Evolutionary conservation across 148 eudicot species (phyloP), one percentile per base, ranked within the genome.

Genomic region (Camellia sinensis): DNA sequence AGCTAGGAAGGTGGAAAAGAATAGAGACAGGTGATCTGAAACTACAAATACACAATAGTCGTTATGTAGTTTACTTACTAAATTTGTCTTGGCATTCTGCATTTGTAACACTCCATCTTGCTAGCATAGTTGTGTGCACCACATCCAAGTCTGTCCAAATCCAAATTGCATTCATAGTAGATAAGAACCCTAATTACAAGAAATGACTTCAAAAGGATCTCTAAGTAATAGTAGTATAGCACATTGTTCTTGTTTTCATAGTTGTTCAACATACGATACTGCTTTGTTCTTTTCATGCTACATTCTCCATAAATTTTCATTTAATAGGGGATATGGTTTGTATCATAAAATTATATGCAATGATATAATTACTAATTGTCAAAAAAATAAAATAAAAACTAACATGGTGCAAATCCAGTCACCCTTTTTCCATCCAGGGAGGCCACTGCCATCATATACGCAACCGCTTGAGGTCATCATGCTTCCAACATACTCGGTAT

Each of bases 371-470:
- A 48, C 5, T 48, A 7, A 48, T 48, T 48, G 5, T 48, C 52
- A 56, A 6, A 68, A 41, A 68, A 48, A 10, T 10, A 0, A 41
- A 22, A 4, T 56, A 0, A 6, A 11, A 70, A 70, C 74, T 18
- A n/a, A 90, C 93, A 91, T 84, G 22, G 80, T 40, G 86, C 93
- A 92, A 64, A 92, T 82, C 97, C 92, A 90, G 68, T 92, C 94
- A 70, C 97, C 97, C 8, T 83, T 54, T 82, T 92, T 92, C 93
- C 93, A 92, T 37, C 97, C 97, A 9, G 97, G 97, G 76, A 81
- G 71, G 29, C 19, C 69, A 57, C 73, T 67, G 48, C 85, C 62
- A 15, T 83, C 87, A 45, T 82, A 29, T 29, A 0, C 86, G 7
- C 87, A 73, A 60, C 79, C 87, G 22, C 81, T 83, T 29, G 37